These are phyloP conservation scores for Irpex sp. DNA, from an alignment of 1,284 basidiomycete genomes.

Conservation along the genomic window DNA sequence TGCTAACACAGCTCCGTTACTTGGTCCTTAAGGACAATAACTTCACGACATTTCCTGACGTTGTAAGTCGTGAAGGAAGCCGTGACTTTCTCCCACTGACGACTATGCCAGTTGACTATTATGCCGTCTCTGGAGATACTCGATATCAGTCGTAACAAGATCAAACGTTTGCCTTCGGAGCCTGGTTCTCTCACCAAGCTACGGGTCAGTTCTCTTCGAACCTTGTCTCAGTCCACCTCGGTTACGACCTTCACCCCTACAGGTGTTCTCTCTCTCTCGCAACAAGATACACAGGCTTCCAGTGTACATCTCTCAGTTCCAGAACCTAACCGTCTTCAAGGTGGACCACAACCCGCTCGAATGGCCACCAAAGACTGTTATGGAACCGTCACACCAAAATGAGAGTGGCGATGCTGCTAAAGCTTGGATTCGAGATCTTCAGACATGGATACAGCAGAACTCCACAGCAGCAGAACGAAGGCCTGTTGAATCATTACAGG, in stretches of 20 bases:
- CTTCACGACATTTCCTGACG: constrained; percentile 82
- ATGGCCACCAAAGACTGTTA: constrained; percentile 74
- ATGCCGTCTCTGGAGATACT: constrained; percentile 91
- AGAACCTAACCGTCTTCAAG: constrained; percentile 77
- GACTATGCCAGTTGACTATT: constrained; percentile 61
- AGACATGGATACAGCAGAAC: constrained; percentile 71
- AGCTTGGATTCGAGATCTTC: constrained; percentile 72
- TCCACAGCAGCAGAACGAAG: constrained; percentile 28
- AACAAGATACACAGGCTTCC: constrained; percentile 86
- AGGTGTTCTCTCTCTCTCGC: constrained; percentile 86
- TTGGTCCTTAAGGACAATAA: constrained; percentile 91
- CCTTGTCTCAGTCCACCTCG: background rate
- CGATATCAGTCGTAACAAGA: constrained; percentile 92
- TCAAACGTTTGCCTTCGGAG: constrained; percentile 74
- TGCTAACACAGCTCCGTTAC: constrained; percentile 81
- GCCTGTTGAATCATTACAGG: constrained; percentile 25
- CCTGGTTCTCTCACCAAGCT: constrained; percentile 82
- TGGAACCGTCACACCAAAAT: constrained; percentile 39
- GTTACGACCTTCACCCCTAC: constrained; percentile 4
- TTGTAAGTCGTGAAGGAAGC: constrained; percentile 51
- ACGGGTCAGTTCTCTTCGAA: constrained; percentile 46
- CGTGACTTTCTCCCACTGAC: constrained; percentile 6
- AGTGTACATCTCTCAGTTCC: constrained; percentile 73
- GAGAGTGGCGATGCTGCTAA: constrained; percentile 53
- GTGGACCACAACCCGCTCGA: constrained; percentile 89